These are phyloP conservation scores for Chrysosporium queenslandicum DNA, from an alignment of 2,329 filamentous ascomycete genomes.

Conservation along the genomic window DNA sequence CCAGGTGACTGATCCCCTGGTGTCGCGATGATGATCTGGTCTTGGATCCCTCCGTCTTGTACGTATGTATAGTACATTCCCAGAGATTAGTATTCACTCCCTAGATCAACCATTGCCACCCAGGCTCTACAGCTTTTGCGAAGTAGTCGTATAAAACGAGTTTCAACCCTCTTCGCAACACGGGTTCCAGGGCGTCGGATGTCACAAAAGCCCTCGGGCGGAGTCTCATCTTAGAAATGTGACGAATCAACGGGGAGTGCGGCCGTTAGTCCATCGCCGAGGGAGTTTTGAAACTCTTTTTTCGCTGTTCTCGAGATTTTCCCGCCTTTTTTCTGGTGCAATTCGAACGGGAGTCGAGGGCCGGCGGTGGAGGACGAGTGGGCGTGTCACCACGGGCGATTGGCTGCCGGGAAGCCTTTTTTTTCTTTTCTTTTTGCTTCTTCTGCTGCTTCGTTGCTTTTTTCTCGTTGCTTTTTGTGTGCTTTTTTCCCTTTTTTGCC, in stretches of 20 bases:
- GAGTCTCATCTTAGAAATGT: constrained; percentile 3
- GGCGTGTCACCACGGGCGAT: neutral
- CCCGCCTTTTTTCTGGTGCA: constrained; percentile 12
- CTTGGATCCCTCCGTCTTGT: no score
- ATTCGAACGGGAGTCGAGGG: neutral
- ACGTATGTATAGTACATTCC: no score
- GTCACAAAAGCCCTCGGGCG: neutral
- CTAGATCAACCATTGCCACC: no score
- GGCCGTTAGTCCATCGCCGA: neutral
- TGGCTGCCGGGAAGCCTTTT: neutral
- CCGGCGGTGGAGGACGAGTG: constrained; percentile 1
- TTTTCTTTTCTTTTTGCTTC: no score
- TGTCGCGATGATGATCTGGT: no score
- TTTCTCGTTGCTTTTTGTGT: neutral
- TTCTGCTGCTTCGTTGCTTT: neutral
- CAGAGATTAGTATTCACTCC: no score
- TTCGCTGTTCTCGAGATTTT: constrained; percentile 17
- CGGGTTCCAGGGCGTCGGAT: constrained; percentile 1
- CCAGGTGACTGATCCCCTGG: no score
- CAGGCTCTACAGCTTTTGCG: no score
- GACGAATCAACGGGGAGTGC: constrained; percentile 5
- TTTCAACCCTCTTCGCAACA: no score
- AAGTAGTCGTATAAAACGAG: no score
- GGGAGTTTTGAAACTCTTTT: constrained; percentile 9
- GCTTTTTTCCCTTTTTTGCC: neutral